Base-by-base conservation (phyloP, 176 grass and related monocot genomes). In the Lolium perenne region DNA sequence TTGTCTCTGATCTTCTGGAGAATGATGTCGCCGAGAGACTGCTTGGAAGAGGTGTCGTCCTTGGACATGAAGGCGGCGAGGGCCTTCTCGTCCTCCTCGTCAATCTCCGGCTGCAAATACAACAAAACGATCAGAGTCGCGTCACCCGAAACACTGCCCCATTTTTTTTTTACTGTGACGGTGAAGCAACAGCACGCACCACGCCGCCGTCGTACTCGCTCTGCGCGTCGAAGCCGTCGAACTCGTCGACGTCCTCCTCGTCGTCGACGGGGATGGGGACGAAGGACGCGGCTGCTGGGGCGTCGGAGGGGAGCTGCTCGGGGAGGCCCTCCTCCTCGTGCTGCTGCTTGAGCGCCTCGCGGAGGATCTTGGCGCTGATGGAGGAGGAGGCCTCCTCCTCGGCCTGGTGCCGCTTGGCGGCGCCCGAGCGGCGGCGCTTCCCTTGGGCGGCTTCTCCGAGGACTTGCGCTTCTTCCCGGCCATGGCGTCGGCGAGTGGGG, bases 51-150 rank as follows among this genome's bases (percentile, higher is more conserved):
- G 17, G 85, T 84, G 73, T 88, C 92, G 73, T 88, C 92, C 69
- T 87, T 88, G 0, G 84, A 79, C 90, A 94, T 94, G 89, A 98
- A 98, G 0, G 86, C 82, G 0, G 91, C 91, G 13, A 95, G 91
- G 26, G 94, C 90, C 88, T 59, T 94, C 88, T 98, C 90, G 20
- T 98, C 96, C 62, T 98, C 93, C 76, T 95, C 93, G 8, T 98
- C 80, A 38, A 98, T 98, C 78, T 94, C 92, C 75, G 92, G 77
- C 96, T 98, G 6, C 40, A 41, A 41, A 41, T 41, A 41, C 40
- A 77, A 16, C 41, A 47, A 51, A 53, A 56, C 14, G 13, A 58
- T 64, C 21, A 76, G 63, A 75, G 7, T 64, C 38, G 4, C 61
- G 66, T 83, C 8, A 8, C 6, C 3, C 7, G 0, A 68, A 68